A percentile compares a stretch with the other conserved stretches of the same genome.
Conservation (phyloP, 441 rosid genomes). For the Eruca vesicaria region DNA sequence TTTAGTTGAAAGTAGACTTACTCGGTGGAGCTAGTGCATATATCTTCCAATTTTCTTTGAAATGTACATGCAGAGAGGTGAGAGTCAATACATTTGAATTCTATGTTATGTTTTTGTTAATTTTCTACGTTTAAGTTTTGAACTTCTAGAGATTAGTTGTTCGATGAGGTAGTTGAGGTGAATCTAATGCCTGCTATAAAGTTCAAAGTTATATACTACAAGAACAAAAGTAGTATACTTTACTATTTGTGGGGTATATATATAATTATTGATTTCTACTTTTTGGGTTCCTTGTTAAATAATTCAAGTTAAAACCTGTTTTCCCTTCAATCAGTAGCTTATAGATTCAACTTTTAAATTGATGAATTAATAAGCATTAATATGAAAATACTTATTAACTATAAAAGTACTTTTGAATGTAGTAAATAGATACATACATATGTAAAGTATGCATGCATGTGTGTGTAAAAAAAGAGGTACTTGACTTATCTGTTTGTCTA, state of each 20-base stretch:
- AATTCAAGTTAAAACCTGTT: constrained; percentile 4
- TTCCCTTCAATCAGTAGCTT: constrained; percentile 16
- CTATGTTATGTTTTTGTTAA: neutral
- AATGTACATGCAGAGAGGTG: neutral
- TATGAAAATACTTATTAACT: neutral
- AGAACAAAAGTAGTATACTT: constrained; percentile 19
- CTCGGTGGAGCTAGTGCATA: neutral
- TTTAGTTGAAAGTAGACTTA: neutral
- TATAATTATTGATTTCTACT: constrained; percentile 33
- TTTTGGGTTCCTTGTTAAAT: constrained; percentile 20
- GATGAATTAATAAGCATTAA: neutral
- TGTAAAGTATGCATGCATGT: neutral
- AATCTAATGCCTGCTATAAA: constrained; percentile 32
- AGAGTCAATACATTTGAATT: neutral
- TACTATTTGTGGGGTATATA: constrained; percentile 39
- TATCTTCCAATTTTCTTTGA: neutral
- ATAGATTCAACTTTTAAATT: neutral
- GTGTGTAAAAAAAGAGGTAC: constrained; percentile 20
- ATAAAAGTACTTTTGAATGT: neutral
- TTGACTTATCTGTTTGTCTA: constrained; percentile 34
- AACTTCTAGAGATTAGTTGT: neutral
- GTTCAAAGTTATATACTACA: constrained; percentile 21
- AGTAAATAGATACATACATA: neutral
- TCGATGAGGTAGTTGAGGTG: constrained; percentile 30
- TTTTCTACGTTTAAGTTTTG: neutral